Percentiles rank a stretch among this genome's conserved stretches.
Evolutionary conservation across 441 rosid genomes (phyloP).

Genomic region (Codiaeum variegatum): DNA sequence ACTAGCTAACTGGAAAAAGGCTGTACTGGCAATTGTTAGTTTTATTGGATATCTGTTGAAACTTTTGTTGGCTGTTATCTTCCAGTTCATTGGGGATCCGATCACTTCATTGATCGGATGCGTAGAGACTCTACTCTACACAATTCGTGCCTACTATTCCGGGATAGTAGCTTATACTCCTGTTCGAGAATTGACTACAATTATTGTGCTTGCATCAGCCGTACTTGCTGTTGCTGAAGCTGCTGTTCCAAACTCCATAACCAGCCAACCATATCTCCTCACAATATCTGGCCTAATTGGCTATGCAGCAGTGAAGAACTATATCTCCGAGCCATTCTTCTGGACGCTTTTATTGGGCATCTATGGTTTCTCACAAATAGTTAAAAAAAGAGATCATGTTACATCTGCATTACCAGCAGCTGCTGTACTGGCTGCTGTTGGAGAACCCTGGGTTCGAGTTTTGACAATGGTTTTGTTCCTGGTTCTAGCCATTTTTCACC

Average conservation of each 20-base stretch:
- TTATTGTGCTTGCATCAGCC: conserved; percentile 60
- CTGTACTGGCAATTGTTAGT: conserved; percentile 32
- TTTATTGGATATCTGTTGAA: conserved; percentile 59
- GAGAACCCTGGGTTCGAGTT: conserved; percentile 85
- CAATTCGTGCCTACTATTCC: conserved; percentile 57
- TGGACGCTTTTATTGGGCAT: conserved; percentile 68
- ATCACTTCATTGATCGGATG: conserved; percentile 50
- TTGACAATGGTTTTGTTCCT: conserved; percentile 45
- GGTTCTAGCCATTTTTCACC: conserved; percentile 58
- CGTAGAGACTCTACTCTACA: conserved; percentile 50
- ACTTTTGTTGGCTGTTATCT: conserved; percentile 52
- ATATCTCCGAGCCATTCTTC: conserved; percentile 66
- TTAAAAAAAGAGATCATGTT: conserved; percentile 69
- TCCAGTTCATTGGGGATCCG: conserved; percentile 75
- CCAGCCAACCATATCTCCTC: conserved; percentile 54
- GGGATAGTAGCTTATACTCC: conserved; percentile 64
- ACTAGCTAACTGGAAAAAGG: conserved; percentile 63
- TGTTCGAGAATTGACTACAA: conserved; percentile 49
- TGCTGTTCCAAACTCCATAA: conserved; percentile 52
- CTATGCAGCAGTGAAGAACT: conserved; percentile 63
- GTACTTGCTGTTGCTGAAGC: conserved; percentile 77
- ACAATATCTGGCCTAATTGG: conserved; percentile 65
- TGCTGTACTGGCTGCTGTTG: conserved; percentile 74
- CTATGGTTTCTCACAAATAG: conserved; percentile 51
- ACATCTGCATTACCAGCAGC: conserved; percentile 73